Evolutionary conservation across 179 eudicot species (phyloP).

Genomic region (Beta macrorhiza): DNA sequence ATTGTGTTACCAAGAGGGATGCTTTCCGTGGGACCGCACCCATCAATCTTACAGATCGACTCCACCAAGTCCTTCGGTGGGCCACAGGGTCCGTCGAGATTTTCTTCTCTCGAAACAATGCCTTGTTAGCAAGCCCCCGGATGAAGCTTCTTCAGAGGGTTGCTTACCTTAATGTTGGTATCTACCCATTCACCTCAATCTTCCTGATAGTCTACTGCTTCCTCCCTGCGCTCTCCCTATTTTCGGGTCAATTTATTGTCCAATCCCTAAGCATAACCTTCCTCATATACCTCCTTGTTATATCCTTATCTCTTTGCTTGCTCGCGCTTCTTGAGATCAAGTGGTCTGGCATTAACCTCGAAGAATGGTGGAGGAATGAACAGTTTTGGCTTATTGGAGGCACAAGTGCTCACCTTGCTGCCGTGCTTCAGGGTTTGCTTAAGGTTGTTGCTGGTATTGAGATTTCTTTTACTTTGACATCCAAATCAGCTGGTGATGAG

Average conservation of each 20-base stretch:
- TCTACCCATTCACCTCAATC: constrained; percentile 50
- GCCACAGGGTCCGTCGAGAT: constrained; percentile 54
- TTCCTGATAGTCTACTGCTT: constrained; percentile 50
- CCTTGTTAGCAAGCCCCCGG: constrained; percentile 36
- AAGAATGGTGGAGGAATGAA: constrained; percentile 55
- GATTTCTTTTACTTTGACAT: constrained; percentile 46
- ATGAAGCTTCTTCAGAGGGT: constrained; percentile 43
- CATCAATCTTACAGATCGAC: constrained; percentile 46
- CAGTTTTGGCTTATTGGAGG: constrained; percentile 57
- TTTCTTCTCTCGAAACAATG: constrained; percentile 49
- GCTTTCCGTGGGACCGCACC: constrained; percentile 54
- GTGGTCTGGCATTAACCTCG: constrained; percentile 42
- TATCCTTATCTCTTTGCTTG: constrained; percentile 36
- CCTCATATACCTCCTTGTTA: constrained; percentile 41
- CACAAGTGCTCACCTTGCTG: constrained; percentile 48
- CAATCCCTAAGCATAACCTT: constrained; percentile 41
- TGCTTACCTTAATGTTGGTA: constrained; percentile 46
- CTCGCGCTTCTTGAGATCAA: constrained; percentile 48
- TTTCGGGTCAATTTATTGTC: constrained; percentile 49
- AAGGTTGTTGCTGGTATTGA: constrained; percentile 50
- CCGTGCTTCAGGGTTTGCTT: constrained; percentile 43
- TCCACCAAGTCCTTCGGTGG: constrained; percentile 53
- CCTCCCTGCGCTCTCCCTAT: constrained; percentile 49
- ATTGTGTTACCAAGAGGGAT: constrained; percentile 48
- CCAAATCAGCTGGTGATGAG: constrained; percentile 40